Evolutionary conservation across 257 asterid genomes (phyloP).

Genomic region (Petrea volubilis): DNA sequence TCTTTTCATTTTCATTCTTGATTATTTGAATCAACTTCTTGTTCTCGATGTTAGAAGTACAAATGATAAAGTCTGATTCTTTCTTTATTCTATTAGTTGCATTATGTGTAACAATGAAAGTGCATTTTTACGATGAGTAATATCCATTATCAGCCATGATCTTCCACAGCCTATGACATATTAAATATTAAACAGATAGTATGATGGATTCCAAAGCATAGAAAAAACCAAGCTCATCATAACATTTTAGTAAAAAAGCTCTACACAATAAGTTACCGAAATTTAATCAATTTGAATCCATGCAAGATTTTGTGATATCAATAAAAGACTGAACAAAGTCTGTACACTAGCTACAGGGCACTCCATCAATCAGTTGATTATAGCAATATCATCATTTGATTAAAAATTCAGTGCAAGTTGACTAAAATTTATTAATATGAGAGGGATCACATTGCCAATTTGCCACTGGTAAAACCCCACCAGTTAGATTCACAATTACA

Average conservation of each 20-base stretch:
- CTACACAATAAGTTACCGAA: neutral
- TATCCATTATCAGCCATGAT: neutral
- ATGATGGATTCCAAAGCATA: neutral
- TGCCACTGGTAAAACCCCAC: neutral
- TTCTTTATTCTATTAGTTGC: neutral
- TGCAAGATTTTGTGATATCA: neutral
- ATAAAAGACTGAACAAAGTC: neutral
- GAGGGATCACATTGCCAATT: neutral
- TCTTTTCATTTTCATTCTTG: neutral
- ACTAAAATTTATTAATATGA: neutral
- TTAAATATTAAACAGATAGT: neutral
- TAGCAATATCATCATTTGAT: neutral
- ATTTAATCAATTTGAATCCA: neutral
- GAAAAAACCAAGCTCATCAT: neutral
- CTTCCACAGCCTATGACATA: neutral
- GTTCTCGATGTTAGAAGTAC: neutral
- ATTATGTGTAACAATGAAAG: neutral
- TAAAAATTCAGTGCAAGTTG: neutral
- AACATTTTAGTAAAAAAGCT: neutral
- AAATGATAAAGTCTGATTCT: neutral
- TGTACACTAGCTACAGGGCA: neutral
- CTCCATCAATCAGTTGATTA: neutral
- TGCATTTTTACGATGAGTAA: neutral
- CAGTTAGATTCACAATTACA: neutral
- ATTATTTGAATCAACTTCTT: too few species aligned